Evolutionary conservation across 306 rosid species (phyloP), one percentile per base, ranked within the genome.

Genomic region (Bauhinia variegata): DNA sequence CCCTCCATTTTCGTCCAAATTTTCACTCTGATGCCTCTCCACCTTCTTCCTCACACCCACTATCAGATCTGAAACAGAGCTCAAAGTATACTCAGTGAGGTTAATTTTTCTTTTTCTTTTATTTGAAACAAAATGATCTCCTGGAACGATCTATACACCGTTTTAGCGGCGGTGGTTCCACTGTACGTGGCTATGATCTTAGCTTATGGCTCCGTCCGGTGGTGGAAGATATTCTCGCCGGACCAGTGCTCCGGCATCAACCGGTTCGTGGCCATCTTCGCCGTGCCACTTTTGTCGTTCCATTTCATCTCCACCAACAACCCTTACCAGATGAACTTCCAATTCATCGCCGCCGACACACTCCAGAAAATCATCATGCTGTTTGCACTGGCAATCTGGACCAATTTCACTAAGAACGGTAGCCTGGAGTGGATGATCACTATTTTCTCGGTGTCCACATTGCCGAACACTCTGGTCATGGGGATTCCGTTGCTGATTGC

Each of bases 171-270:
- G 42, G 91, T 95, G 51, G 41, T 90, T 44, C 99, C 99, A 0
- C 92, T 95, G 0, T 90, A 95, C 75, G 99, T 95, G 15, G 99
- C 99, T 9, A 95, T 95, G 99, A 83, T 95, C 51, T 55, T 95
- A 19, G 99, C 99, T 32, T 95, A 95, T 78, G 97, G 96, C 1
- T 90, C 99, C 3, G 97, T 95, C 7, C 85, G 97, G 30, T 95
- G 99, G 99, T 95, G 97, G 99, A 95, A 88, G 88, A 95, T 95
- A 37, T 90, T 95, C 92, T 84, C 99, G 11, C 92, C 95, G 37
- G 99, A 95, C 86, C 99, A 95, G 65, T 95, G 99, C 74, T 95
- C 99, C 28, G 97, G 99, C 31, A 90, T 95, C 73, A 95, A 95
- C 83, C 90, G 99, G 0, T 95, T 95, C 74, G 99, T 95, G 0